A percentile compares a stretch with the other conserved stretches of the same genome.
Conservation (phyloP, 192 early-diverging fungal genomes). For the Tieghemiomyces parasiticus region DNA sequence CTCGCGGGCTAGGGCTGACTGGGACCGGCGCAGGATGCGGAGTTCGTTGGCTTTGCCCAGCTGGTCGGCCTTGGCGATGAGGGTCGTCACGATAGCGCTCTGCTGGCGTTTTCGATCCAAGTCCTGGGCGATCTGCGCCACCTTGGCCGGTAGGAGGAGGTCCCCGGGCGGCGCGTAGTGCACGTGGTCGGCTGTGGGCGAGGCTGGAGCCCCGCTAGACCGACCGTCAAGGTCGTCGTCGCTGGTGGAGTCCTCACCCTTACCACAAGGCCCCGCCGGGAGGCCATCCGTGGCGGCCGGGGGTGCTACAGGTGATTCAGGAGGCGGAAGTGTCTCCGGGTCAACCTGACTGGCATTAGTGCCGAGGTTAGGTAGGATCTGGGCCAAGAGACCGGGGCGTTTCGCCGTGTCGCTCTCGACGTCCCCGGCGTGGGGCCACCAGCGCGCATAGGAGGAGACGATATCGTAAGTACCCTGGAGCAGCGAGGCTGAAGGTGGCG, state of each 20-base stretch:
- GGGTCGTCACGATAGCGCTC: constrained; percentile 43
- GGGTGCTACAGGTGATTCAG: neutral
- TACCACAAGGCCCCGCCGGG: neutral
- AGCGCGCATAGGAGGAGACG: neutral
- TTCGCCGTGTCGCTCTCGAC: neutral
- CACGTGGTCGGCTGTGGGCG: constrained; percentile 15
- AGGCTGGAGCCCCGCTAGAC: neutral
- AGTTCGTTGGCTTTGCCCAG: constrained; percentile 39
- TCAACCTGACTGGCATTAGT: too few species aligned
- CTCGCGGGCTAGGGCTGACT: constrained; percentile 35
- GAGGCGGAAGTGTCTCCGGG: too few species aligned
- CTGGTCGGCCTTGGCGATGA: constrained; percentile 41
- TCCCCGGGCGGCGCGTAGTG: constrained; percentile 51
- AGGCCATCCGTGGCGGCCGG: neutral
- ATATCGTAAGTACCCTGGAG: too few species aligned
- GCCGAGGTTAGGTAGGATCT: too few species aligned
- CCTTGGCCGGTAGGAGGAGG: constrained; percentile 39
- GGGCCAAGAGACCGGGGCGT: neutral
- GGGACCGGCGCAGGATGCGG: constrained; percentile 44
- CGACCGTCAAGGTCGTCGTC: neutral
- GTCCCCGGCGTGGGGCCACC: too few species aligned
- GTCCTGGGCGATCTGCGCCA: constrained; percentile 30
- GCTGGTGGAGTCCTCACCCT: neutral
- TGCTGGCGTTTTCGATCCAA: constrained; percentile 42
- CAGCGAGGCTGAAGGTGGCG: too few species aligned